Percentiles rank a stretch among this genome's conserved stretches.
Conservation (phyloP, 306 rosid genomes). For the Lathyrus oleraceus region DNA sequence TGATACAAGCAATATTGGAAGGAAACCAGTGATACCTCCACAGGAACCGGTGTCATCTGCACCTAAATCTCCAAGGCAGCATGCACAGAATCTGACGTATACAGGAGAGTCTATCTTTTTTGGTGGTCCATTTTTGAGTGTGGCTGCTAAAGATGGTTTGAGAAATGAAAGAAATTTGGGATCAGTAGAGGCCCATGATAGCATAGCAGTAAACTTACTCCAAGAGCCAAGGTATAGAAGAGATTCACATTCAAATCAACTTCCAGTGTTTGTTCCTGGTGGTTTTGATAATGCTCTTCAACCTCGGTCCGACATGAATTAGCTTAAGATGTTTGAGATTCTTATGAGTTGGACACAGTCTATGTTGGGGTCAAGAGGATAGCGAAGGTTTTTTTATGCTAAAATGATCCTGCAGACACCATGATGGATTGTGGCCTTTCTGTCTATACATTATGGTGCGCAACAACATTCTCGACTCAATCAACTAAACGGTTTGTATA, state of each 20-base stretch:
- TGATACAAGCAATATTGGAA: slow-evolving; percentile 54
- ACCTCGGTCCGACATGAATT: slow-evolving; percentile 58
- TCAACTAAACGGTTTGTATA: slow-evolving; percentile 26
- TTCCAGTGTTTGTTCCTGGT: slow-evolving; percentile 90
- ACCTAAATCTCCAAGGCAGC: slow-evolving; percentile 54
- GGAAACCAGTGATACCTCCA: slow-evolving; percentile 52
- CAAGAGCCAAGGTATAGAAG: slow-evolving; percentile 79
- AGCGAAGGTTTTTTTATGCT: slow-evolving; percentile 34
- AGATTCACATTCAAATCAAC: slow-evolving; percentile 81
- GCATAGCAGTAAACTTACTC: slow-evolving; percentile 50
- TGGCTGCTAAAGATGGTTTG: slow-evolving; percentile 61
- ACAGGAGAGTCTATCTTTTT: slow-evolving; percentile 93
- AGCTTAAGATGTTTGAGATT: slow-evolving; percentile 45
- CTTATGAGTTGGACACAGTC: slow-evolving; percentile 31
- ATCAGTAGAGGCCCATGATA: slow-evolving; percentile 59
- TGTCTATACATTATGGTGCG: slow-evolving; percentile 28
- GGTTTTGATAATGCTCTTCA: slow-evolving; percentile 57
- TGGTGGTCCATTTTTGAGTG: slow-evolving; percentile 84
- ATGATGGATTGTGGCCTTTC: slow-evolving; percentile 33
- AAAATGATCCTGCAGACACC: slow-evolving; percentile 13
- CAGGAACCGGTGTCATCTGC: slow-evolving; percentile 61
- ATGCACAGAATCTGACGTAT: slow-evolving; percentile 73
- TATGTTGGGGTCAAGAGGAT: slow-evolving; percentile 30
- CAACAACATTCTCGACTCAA: slow-evolving; percentile 31
- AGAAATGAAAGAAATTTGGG: slow-evolving; percentile 57